Base-by-base conservation (phyloP, 2,329 filamentous ascomycete species). In the Ploettnerulaceae sp. region DNA sequence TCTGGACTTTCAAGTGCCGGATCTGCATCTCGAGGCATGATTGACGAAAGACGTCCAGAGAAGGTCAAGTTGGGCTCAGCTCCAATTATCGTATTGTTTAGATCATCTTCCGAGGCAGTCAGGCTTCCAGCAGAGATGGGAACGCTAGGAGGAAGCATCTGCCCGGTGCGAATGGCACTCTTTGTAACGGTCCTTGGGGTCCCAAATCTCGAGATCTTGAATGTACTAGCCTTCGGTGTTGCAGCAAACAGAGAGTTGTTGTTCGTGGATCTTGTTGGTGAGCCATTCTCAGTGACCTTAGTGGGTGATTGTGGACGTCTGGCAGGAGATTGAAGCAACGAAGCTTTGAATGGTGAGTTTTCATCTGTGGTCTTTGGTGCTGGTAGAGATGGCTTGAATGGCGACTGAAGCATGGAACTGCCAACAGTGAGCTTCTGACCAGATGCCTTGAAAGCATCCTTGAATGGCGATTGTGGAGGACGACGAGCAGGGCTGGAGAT, bases 401-500 rank as follows among this genome's bases (percentile, higher is more conserved):
- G 59, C 1, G 61, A 61, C 26, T 55, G 48, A n/a, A 59, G 47
- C 41, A 60, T 45, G 28, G 56, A 55, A 14, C 56, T 55, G 15
- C 57, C 56, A 12, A 62, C 41, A 7, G 49, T 43, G 8, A 69
- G 60, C 26, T 70, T 68, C 58, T 76, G 78, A 1, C 79, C 74
- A 0, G 79, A 77, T 1, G 75, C 76, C 51, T 71, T 77, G 60
- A 81, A 66, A 0, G 71, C 64, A 18, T 79, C 77, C 56, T 75
- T 81, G 54, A 67, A 69, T 0, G 78, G 73, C 1, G 76, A 75
- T 4, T 70, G 57, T 1, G 75, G 71, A 7, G 70, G 69, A 21
- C 77, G 70, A 45, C 76, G 73, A n/a, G 77, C 74, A 2, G 80
- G 78, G 34, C 77, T 82, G 15, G 64, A 67, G 33, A 81, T 63